A percentile compares a stretch with the other conserved stretches of the same genome.
These are phyloP conservation scores for Fusarium sp. DNA, from an alignment of 2,329 filamentous ascomycete genomes.

Conservation along the genomic window DNA sequence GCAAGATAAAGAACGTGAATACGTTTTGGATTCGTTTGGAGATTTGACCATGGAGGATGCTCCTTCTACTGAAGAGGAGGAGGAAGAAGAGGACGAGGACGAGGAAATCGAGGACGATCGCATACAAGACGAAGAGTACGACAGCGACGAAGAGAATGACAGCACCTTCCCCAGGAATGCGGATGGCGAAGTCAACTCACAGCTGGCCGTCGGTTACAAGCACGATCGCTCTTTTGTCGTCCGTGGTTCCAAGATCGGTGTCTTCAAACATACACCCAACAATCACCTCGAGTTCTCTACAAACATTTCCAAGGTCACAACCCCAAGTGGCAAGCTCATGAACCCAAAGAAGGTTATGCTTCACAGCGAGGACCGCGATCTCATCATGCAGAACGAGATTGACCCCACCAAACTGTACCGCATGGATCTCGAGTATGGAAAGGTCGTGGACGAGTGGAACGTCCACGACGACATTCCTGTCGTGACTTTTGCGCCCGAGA, in stretches of 20 bases:
- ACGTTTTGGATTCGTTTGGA: slow-evolving; percentile 95
- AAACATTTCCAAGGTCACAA: slow-evolving; percentile 96
- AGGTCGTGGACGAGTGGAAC: slow-evolving; percentile 99
- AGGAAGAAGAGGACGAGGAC: slow-evolving; percentile 69
- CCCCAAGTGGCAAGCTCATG: slow-evolving; percentile 88
- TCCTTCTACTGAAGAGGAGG: slow-evolving; percentile 60
- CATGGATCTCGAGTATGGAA: slow-evolving; percentile 98
- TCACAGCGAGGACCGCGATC: slow-evolving; percentile 89
- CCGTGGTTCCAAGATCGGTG: slow-evolving; percentile 96
- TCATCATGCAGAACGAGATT: slow-evolving; percentile 87
- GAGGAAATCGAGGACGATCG: slow-evolving; percentile 74
- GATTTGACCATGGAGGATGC: slow-evolving; percentile 93
- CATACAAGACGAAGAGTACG: slow-evolving; percentile 79
- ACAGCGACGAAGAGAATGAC: slow-evolving; percentile 81
- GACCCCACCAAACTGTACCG: slow-evolving; percentile 94
- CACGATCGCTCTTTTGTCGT: slow-evolving; percentile 98
- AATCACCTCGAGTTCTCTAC: slow-evolving; percentile 97
- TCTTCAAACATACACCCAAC: slow-evolving; percentile 96
- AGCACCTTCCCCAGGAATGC: slow-evolving; percentile 80
- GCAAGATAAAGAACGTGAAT: slow-evolving; percentile 93
- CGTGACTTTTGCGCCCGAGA: slow-evolving; percentile 92
- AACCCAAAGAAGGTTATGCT: slow-evolving; percentile 98
- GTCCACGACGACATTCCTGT: slow-evolving; percentile 97
- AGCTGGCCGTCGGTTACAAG: slow-evolving; percentile 96
- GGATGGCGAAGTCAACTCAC: slow-evolving; percentile 88